These are phyloP conservation scores for Aspergillaceae sp. DNA, from an alignment of 2,329 filamentous ascomycete genomes.

Conservation along the genomic window DNA sequence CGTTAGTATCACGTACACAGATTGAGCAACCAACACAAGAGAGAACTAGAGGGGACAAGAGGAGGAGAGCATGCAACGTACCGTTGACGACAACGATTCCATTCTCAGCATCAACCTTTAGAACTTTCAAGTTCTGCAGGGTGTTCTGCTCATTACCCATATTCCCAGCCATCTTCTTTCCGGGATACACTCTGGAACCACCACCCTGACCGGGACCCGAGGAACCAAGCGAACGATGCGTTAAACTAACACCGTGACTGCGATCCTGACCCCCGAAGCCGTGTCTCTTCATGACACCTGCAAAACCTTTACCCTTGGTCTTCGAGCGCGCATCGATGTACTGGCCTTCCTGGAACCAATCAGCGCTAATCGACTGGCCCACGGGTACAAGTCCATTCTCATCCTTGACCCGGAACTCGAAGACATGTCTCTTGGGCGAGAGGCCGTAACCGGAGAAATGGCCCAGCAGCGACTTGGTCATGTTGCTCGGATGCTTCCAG, in stretches of 20 bases:
- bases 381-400: conserved; percentile 65
- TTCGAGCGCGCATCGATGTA: conserved; percentile 77
- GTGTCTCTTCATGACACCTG: conserved; percentile 95
- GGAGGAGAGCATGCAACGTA: conserved; percentile 19
- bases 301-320: conserved; percentile 83
- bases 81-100: conserved; percentile 85
- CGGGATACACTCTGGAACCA: conserved; percentile 84
- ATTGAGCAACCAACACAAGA: neutral
- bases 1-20: conserved; percentile 5
- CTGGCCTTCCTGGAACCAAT: conserved; percentile 86
- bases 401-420: conserved; percentile 77
- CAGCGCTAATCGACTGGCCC: conserved; percentile 67
- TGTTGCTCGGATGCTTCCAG: conserved; percentile 62
- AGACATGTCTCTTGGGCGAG: conserved; percentile 71
- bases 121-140: conserved; percentile 79
- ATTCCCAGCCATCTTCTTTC: conserved; percentile 94
- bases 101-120: conserved; percentile 78
- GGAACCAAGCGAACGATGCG: conserved; percentile 86
- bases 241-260: conserved; percentile 90
- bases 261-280: conserved; percentile 82
- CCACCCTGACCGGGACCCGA: conserved; percentile 82
- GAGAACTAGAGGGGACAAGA: neutral
- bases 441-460: conserved; percentile 79
- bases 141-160: conserved; percentile 90
- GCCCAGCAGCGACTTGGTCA: conserved; percentile 73